Conservation (phyloP, 2,329 filamentous ascomycete species). For the Talaromyces sp. region DNA sequence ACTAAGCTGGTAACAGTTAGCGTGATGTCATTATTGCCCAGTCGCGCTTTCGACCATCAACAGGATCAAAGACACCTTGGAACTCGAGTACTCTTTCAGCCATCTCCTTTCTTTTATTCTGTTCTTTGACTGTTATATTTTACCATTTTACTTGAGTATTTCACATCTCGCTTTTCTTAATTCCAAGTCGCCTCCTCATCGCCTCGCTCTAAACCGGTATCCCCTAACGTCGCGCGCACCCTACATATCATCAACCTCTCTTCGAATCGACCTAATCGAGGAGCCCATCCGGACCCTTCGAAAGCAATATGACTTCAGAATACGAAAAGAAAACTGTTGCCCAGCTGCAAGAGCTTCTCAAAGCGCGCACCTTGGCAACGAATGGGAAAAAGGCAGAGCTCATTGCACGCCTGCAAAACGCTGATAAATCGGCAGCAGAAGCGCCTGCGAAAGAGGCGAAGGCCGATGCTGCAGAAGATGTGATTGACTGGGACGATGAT, state of each 20-base stretch:
- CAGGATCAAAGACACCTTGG: not conserved
- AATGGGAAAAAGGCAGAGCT: constrained; percentile 49
- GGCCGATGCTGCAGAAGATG: constrained; percentile 34
- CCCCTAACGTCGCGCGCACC: not conserved
- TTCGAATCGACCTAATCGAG: not conserved
- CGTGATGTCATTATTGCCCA: not conserved
- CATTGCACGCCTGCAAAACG: constrained; percentile 43
- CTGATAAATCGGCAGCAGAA: constrained; percentile 26
- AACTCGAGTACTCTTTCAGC: not conserved
- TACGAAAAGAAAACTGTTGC: constrained; percentile 49
- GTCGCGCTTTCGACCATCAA: not conserved
- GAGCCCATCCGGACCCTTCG: not conserved
- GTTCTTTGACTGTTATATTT: not conserved
- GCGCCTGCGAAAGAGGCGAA: constrained; percentile 18
- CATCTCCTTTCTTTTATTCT: not conserved
- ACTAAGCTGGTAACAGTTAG: not conserved
- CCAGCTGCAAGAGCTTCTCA: constrained; percentile 47
- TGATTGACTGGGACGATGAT: constrained; percentile 44
- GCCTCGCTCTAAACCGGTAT: not conserved
- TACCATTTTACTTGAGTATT: not conserved
- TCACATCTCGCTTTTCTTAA: not conserved
- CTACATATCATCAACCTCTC: not conserved
- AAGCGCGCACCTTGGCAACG: constrained; percentile 42
- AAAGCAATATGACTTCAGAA: constrained; percentile 33
- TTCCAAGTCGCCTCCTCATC: not conserved